Percentiles rank a stretch among this genome's conserved stretches.
Conservation (phyloP, 495 filamentous ascomycete genomes). For the Echria macrotheca region DNA sequence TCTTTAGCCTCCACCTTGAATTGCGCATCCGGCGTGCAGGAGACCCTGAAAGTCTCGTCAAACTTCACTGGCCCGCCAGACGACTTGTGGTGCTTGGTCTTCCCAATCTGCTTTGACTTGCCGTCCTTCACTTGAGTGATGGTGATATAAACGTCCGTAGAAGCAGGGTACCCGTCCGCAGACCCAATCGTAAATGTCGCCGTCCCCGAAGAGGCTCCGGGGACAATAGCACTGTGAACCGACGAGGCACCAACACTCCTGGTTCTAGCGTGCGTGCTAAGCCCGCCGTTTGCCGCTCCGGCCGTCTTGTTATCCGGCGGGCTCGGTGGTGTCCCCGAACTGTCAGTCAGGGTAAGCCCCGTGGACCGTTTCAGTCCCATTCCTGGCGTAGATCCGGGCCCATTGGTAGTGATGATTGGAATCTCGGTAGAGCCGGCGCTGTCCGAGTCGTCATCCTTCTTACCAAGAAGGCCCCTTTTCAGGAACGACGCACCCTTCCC, state of each 20-base stretch:
- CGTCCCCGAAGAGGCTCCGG: constrained; percentile 60
- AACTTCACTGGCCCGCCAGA: constrained; percentile 55
- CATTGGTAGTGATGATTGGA: constrained; percentile 41
- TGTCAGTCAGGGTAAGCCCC: constrained; percentile 22
- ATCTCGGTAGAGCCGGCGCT: constrained; percentile 31
- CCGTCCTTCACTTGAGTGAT: constrained; percentile 55
- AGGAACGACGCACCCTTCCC: constrained; percentile 85
- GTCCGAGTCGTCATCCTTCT: constrained; percentile 52
- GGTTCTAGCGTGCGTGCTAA: constrained; percentile 53
- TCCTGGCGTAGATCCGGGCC: constrained; percentile 31
- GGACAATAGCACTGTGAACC: constrained; percentile 50
- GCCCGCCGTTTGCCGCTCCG: constrained; percentile 28
- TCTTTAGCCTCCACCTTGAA: constrained; percentile 82
- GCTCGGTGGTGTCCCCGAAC: constrained; percentile 26
- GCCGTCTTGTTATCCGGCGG: constrained; percentile 30
- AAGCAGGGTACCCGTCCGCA: constrained; percentile 69
- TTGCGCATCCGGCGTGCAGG: constrained; percentile 73
- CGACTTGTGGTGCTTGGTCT: constrained; percentile 77
- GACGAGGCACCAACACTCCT: constrained; percentile 63
- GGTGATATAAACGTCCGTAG: constrained; percentile 74
- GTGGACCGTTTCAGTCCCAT: constrained; percentile 31
- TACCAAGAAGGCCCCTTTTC: constrained; percentile 65
- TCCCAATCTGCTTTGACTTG: constrained; percentile 75
- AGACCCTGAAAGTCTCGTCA: constrained; percentile 72
- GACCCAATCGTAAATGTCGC: constrained; percentile 77